phyloP scores from a whole-genome alignment of 2,329 filamentous ascomycete species.

The Dactylonectria macrodidyma region DNA sequence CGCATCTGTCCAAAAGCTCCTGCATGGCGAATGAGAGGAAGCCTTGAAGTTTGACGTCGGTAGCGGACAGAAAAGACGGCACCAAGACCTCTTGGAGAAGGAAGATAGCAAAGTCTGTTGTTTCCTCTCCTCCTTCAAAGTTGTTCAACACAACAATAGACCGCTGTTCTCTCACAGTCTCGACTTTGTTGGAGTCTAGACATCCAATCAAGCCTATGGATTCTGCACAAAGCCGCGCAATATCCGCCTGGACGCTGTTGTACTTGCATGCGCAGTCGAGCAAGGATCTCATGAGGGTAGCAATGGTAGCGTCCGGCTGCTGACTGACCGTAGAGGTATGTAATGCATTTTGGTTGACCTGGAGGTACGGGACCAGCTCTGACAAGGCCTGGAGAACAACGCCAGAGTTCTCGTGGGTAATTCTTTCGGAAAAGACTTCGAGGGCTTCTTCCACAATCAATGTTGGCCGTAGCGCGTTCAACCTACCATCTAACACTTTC shows the following conservation, averaged over 20 bases:
- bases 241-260: constrained; percentile 75
- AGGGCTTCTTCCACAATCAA: constrained; percentile 70
- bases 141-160: constrained; percentile 92
- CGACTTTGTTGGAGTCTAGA: constrained; percentile 90
- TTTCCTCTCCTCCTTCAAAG: constrained; percentile 84
- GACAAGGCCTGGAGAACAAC: constrained; percentile 86
- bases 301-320: constrained; percentile 83
- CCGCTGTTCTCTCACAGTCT: constrained; percentile 81
- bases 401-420: constrained; percentile 86
- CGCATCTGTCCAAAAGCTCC: constrained; percentile 84
- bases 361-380: constrained; percentile 83
- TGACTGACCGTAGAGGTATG: constrained; percentile 87
- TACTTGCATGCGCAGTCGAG: constrained; percentile 90
- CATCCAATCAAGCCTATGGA: constrained; percentile 93
- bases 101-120: constrained; percentile 87
- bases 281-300: constrained; percentile 80
- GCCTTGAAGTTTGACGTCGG: constrained; percentile 88
- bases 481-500: constrained; percentile 74
- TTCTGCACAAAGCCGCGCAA: constrained; percentile 82
- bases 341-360: constrained; percentile 81
- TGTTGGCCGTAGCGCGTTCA: constrained; percentile 74
- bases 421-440: constrained; percentile 79
- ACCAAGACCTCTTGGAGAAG: constrained; percentile 90
- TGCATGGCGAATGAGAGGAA: constrained; percentile 97
- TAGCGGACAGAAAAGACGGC: constrained; percentile 91